phyloP scores from a whole-genome alignment of 2,329 filamentous ascomycete species.

The Tolypocladium paradoxum region DNA sequence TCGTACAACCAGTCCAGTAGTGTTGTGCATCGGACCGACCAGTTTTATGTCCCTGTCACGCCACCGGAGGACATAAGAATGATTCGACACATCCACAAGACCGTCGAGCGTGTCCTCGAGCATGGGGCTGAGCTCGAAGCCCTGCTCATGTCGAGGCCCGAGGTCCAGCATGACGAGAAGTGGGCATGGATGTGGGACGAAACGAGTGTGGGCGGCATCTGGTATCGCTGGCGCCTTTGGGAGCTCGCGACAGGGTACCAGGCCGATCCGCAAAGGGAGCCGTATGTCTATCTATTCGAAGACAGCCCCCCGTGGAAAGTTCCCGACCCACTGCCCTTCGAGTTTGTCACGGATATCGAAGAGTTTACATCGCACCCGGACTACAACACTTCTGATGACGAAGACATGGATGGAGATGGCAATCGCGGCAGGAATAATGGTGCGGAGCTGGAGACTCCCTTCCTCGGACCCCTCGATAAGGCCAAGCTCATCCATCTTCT shows the following conservation, averaged over 20 bases:
- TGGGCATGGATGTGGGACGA: slow-evolving; percentile 95
- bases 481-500: slow-evolving; percentile 76
- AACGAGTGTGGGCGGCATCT: slow-evolving; percentile 66
- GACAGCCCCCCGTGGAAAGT: slow-evolving; percentile 66
- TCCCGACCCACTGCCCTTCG: slow-evolving; percentile 68
- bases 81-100: slow-evolving; percentile 76
- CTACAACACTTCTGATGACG: slow-evolving; percentile 80
- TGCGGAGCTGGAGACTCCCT: slow-evolving; percentile 42
- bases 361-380: slow-evolving; percentile 77
- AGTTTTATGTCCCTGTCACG: slow-evolving; percentile 61
- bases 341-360: slow-evolving; percentile 65
- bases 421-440: slow-evolving; percentile 31
- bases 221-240: slow-evolving; percentile 90
- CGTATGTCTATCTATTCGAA: slow-evolving; percentile 61
- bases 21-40: slow-evolving; percentile 31
- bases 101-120: slow-evolving; percentile 67
- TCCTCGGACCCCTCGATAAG: slow-evolving; percentile 73
- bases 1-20: slow-evolving; percentile 45
- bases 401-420: slow-evolving; percentile 55
- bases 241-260: slow-evolving; percentile 63
- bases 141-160: slow-evolving; percentile 73
- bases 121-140: slow-evolving; percentile 86
- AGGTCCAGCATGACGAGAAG: slow-evolving; percentile 76
- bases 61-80: slow-evolving; percentile 69
- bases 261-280: slow-evolving; percentile 32